Evolutionary conservation across 192 early-diverging fungal species (phyloP).

Genomic region (Diversispora epigaea): DNA sequence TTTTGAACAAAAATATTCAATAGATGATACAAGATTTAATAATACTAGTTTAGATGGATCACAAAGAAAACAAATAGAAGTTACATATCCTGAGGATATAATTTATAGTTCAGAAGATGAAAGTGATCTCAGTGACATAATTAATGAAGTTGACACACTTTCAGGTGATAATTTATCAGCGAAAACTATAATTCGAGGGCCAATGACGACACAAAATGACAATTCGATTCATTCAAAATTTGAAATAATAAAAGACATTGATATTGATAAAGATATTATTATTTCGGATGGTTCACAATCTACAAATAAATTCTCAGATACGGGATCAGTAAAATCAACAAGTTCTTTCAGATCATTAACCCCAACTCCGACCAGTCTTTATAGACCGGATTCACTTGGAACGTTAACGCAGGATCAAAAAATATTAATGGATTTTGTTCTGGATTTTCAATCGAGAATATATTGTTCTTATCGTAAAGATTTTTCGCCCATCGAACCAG

Average conservation of each 20-base stretch:
- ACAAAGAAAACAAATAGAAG: neutral
- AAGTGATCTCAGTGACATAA: slow-evolving; percentile 14
- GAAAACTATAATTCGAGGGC: neutral
- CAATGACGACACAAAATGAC: neutral
- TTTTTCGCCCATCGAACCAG: slow-evolving; percentile 42
- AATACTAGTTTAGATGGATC: neutral
- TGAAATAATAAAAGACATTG: neutral
- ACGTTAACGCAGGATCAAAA: slow-evolving; percentile 16
- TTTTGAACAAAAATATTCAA: slow-evolving; percentile 7
- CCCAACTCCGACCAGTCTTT: slow-evolving; percentile 28
- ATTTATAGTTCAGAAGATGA: slow-evolving; percentile 11
- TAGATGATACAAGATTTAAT: neutral
- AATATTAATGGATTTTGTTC: slow-evolving; percentile 35
- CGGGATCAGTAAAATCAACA: neutral
- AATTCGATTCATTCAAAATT: neutral
- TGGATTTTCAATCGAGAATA: slow-evolving; percentile 42
- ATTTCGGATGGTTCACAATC: neutral
- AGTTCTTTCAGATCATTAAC: slow-evolving; percentile 10
- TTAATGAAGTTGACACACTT: neutral
- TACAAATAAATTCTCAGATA: neutral
- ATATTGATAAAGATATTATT: neutral
- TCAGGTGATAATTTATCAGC: slow-evolving; percentile 8
- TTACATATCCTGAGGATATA: slow-evolving; percentile 4
- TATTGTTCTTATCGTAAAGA: slow-evolving; percentile 50
- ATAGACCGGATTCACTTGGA: slow-evolving; percentile 27